Conservation (phyloP, 2,329 filamentous ascomycete species). For the Torrubiella hemipterigena region DNA sequence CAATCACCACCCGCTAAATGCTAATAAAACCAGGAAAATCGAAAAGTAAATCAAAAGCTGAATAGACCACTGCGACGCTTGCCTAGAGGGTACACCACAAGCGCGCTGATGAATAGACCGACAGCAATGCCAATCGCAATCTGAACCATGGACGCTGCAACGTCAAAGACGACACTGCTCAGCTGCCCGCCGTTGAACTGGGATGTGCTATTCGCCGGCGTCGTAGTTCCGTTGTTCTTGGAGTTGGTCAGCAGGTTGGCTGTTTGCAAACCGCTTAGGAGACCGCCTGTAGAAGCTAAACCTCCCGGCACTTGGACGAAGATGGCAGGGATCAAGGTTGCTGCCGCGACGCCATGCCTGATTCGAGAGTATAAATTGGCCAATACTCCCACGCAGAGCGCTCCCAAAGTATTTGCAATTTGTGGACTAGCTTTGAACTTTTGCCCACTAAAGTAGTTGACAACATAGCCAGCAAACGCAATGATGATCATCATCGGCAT, state of each 20-base stretch:
- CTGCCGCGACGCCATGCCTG: constrained; percentile 36
- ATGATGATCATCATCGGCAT: constrained; percentile 67
- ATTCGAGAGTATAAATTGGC: constrained; percentile 65
- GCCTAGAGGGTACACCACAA: constrained; percentile 36
- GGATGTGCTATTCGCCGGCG: constrained; percentile 1
- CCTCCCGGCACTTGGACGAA: constrained; percentile 37
- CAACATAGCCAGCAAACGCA: constrained; percentile 60
- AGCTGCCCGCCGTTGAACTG: constrained; percentile 7
- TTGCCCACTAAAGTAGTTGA: constrained; percentile 60
- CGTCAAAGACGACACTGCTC: constrained; percentile 29
- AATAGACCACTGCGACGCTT: constrained; percentile 37
- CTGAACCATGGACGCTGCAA: constrained; percentile 38
- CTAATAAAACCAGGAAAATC: neutral
- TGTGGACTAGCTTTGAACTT: constrained; percentile 60
- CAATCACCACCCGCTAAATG: too few species aligned
- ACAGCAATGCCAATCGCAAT: constrained; percentile 40
- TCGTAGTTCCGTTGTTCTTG: constrained; percentile 7
- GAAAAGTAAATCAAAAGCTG: constrained; percentile 24
- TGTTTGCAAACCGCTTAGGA: constrained; percentile 30
- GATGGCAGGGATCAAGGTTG: constrained; percentile 33
- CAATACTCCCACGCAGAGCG: constrained; percentile 62
- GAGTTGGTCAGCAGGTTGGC: constrained; percentile 32
- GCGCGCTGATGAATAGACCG: constrained; percentile 35
- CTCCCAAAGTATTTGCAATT: constrained; percentile 65
- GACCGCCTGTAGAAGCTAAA: constrained; percentile 31